A percentile compares a stretch with the other conserved stretches of the same genome.
phyloP scores from a whole-genome alignment of 495 filamentous ascomycete species.

The Penicillium turbatum region DNA sequence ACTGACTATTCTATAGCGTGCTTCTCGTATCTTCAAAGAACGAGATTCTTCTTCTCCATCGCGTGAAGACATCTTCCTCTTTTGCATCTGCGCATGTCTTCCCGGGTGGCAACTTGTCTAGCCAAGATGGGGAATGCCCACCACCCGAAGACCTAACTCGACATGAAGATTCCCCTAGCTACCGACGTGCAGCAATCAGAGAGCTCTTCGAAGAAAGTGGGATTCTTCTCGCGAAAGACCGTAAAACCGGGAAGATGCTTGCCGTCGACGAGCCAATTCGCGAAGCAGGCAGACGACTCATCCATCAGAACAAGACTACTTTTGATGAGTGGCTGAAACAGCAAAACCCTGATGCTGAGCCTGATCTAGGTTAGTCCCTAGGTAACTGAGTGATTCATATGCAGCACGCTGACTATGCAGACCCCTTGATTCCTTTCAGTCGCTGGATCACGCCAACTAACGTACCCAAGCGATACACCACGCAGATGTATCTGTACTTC shows the following conservation, averaged over 20 bases:
- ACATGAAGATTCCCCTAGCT: conserved; percentile 64
- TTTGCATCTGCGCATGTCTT: conserved; percentile 95
- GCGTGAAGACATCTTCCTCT: conserved; percentile 73
- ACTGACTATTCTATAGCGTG: conserved; percentile 51
- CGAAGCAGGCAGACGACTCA: conserved; percentile 60
- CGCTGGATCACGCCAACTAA: conserved; percentile 82
- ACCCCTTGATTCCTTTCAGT: conserved; percentile 75
- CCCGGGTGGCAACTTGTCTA: conserved; percentile 81
- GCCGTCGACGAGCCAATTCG: conserved; percentile 54
- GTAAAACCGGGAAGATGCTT: conserved; percentile 45
- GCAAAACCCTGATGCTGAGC: conserved; percentile 55
- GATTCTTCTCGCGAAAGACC: conserved; percentile 67
- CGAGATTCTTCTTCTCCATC: conserved; percentile 80
- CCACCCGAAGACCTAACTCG: conserved; percentile 37
- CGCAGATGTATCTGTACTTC: conserved; percentile 95
- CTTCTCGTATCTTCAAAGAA: conserved; percentile 82
- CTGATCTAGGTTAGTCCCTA: conserved; percentile 57
- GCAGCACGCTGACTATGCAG: conserved; percentile 23
- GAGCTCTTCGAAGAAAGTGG: conserved; percentile 96
- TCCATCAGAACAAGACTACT: conserved; percentile 56
- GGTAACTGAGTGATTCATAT: conserved; percentile 1
- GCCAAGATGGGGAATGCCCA: conserved; percentile 60
- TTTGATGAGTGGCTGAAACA: conserved; percentile 65
- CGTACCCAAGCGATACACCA: conserved; percentile 72
- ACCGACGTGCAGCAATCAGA: conserved; percentile 74